phyloP scores from a whole-genome alignment of 257 asterid species.

The Solanum sejunctum region DNA sequence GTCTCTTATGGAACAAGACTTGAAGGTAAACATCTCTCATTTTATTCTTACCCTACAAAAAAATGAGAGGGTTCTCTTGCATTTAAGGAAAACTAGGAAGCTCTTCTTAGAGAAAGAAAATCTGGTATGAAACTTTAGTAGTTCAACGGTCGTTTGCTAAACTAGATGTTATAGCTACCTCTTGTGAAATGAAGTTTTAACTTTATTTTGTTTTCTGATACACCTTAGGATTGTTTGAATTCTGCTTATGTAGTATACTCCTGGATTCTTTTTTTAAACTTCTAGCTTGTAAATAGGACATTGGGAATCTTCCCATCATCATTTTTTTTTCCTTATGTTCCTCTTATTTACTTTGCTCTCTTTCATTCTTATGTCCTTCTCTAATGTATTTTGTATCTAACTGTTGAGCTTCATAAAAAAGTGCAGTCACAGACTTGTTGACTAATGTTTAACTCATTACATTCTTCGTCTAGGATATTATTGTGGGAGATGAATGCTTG shows the following conservation, averaged over 20 bases:
- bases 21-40: slow-evolving; percentile 40
- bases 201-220: neutral
- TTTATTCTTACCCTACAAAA: neutral
- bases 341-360: neutral
- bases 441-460: neutral
- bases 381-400: neutral
- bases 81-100: neutral
- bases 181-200: neutral
- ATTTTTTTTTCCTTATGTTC: neutral
- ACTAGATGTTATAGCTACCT: neutral
- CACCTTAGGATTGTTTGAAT: neutral
- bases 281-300: neutral
- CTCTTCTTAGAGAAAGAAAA: neutral
- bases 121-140: neutral
- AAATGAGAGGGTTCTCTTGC: neutral
- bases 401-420: neutral
- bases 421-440: neutral
- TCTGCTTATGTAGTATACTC: neutral
- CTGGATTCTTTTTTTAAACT: neutral
- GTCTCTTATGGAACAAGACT: slow-evolving; percentile 82
- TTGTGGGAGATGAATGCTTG: slow-evolving; percentile 91
- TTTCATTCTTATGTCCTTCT: neutral
- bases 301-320: neutral
- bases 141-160: neutral
- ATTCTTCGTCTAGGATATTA: slow-evolving; percentile 40